Evolutionary conservation across 257 asterid species (phyloP).

Genomic region (Thymus quinquecostatus): DNA sequence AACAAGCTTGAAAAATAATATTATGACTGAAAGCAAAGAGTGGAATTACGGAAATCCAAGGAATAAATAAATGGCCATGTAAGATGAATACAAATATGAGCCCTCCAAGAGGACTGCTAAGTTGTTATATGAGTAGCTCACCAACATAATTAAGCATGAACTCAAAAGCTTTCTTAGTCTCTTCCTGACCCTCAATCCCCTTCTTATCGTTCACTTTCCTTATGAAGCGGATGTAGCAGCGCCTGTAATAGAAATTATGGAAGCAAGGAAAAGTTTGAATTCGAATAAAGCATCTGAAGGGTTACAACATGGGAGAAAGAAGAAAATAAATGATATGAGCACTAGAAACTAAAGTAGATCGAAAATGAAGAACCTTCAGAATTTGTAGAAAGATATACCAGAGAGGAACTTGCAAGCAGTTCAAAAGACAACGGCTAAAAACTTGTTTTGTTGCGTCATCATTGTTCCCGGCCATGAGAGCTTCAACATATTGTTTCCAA

Average conservation of each 20-base stretch:
- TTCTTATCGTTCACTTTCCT: conserved; percentile 84
- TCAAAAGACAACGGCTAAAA: conserved; percentile 93
- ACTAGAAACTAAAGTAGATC: background rate
- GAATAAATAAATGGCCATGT: too few species aligned
- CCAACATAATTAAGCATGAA: conserved; percentile 93
- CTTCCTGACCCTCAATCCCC: conserved; percentile 91
- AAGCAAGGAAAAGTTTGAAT: conserved; percentile 21
- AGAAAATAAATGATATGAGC: conserved; percentile 11
- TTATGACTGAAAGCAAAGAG: background rate
- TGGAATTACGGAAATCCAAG: background rate
- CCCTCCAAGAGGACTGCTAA: conserved; percentile 9
- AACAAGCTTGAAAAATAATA: conserved; percentile 1
- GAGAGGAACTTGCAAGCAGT: conserved; percentile 87
- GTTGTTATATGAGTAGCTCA: conserved; percentile 37
- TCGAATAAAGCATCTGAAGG: conserved; percentile 3
- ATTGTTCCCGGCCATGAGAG: conserved; percentile 81
- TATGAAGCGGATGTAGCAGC: conserved; percentile 91
- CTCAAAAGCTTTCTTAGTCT: conserved; percentile 93
- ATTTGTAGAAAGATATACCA: conserved; percentile 50
- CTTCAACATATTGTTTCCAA: conserved; percentile 98
- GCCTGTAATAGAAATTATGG: conserved; percentile 57
- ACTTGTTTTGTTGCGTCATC: conserved; percentile 88
- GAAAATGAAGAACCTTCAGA: conserved; percentile 8
- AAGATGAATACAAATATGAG: conserved; percentile 13
- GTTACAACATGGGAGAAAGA: background rate